Percentiles rank a stretch among this genome's conserved stretches.
phyloP scores from a whole-genome alignment of 2,329 filamentous ascomycete genomes.

The Trichoderma sp. region DNA sequence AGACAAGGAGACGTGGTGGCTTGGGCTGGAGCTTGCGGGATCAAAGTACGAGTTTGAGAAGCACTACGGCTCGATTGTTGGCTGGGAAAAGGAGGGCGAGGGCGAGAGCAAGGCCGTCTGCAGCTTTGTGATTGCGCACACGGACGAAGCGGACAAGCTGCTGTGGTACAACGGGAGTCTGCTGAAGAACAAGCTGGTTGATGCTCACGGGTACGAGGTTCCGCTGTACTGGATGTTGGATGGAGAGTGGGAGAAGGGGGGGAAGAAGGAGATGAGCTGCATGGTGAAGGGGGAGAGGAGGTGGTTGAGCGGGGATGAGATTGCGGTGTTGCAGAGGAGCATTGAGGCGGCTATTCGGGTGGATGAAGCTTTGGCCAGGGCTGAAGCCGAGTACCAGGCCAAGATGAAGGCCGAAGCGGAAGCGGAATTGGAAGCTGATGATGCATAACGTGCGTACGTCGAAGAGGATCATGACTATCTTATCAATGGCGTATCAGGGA shows the following conservation, averaged over 20 bases:
- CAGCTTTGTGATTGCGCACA: conserved; percentile 48
- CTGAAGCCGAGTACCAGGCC: neutral
- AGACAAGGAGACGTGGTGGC: conserved; percentile 52
- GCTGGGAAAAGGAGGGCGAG: conserved; percentile 36
- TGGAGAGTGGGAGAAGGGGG: conserved; percentile 43
- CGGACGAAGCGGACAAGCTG: conserved; percentile 43
- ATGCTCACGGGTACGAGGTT: conserved; percentile 40
- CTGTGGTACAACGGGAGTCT: conserved; percentile 50
- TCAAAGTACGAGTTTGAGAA: conserved; percentile 45
- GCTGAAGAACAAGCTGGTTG: conserved; percentile 44
- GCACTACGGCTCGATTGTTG: conserved; percentile 48
- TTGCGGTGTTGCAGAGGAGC: conserved; percentile 9
- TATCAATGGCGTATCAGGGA: no score
- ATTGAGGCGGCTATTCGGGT: conserved; percentile 20
- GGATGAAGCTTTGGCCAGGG: neutral
- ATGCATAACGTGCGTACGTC: no score
- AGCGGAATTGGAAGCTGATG: no score
- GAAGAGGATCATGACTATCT: no score
- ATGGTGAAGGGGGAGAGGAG: conserved; percentile 37
- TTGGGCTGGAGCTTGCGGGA: conserved; percentile 47
- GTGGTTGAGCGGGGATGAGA: conserved; percentile 17
- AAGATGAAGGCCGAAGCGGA: no score
- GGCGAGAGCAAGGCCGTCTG: conserved; percentile 38
- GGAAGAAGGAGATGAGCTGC: conserved; percentile 44
- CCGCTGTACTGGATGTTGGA: conserved; percentile 47